Conservation (phyloP, 2,329 filamentous ascomycete genomes). For the Grosmannia serpens region DNA sequence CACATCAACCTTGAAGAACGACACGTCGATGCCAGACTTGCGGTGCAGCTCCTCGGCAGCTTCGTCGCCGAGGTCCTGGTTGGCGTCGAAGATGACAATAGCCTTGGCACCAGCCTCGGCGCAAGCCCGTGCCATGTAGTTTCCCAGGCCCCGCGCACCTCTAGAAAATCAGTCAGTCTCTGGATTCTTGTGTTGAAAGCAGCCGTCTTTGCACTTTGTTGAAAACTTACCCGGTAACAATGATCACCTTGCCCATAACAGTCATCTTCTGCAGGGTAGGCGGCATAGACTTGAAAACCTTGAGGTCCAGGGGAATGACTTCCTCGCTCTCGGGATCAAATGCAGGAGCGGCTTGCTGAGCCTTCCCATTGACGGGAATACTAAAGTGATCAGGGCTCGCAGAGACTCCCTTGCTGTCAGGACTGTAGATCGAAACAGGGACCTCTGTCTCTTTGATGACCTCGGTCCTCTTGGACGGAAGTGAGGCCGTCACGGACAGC, state of each 20-base stretch:
- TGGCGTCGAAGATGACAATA: constrained; percentile 65
- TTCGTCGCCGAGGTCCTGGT: constrained; percentile 61
- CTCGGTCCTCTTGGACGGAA: constrained; percentile 26
- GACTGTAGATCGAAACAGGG: constrained; percentile 42
- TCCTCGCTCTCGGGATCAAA: constrained; percentile 30
- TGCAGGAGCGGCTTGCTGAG: background rate
- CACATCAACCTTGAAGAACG: constrained; percentile 71
- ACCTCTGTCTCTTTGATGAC: constrained; percentile 46
- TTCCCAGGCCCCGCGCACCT: constrained; percentile 65
- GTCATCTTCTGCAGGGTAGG: constrained; percentile 58
- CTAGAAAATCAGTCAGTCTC: constrained; percentile 27
- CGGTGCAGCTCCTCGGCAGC: constrained; percentile 58
- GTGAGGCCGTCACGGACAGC: constrained; percentile 25
- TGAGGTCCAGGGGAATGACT: constrained; percentile 39
- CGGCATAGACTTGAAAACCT: constrained; percentile 45
- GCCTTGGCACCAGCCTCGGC: constrained; percentile 65
- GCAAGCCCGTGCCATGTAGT: constrained; percentile 68
- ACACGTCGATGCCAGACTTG: constrained; percentile 61
- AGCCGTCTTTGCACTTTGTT: background rate
- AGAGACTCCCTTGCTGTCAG: constrained; percentile 32
- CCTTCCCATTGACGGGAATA: constrained; percentile 33
- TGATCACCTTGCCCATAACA: constrained; percentile 57
- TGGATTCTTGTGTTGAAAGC: background rate
- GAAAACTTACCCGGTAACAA: constrained; percentile 54
- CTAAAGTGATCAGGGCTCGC: constrained; percentile 38